These are phyloP conservation scores for Penicillium sp. DNA, from an alignment of 2,329 filamentous ascomycete species.

Conservation along the genomic window DNA sequence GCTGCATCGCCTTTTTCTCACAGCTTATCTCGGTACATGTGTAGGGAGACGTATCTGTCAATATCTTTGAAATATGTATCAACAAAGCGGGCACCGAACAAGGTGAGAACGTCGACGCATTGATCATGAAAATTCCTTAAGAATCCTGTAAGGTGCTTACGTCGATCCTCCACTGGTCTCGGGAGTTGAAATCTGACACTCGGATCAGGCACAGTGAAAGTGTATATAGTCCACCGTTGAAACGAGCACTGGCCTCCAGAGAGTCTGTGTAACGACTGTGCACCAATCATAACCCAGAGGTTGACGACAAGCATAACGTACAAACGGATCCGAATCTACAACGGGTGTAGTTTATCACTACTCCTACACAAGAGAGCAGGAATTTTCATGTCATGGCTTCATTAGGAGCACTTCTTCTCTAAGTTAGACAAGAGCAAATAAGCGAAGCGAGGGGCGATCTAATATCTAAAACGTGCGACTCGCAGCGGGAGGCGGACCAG, in stretches of 20 bases:
- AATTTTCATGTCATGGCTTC: conserved; percentile 19
- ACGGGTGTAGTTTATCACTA: neutral
- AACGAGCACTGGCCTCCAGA: conserved; percentile 12
- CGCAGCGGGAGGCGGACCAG: neutral
- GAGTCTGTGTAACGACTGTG: neutral
- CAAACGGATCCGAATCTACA: neutral
- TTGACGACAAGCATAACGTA: conserved; percentile 6
- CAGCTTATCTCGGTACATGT: no score
- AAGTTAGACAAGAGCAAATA: conserved; percentile 12
- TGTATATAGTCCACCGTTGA: neutral
- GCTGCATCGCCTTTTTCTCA: no score
- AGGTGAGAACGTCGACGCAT: no score
- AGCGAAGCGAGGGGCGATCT: conserved; percentile 6
- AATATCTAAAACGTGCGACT: neutral
- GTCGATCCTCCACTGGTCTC: conserved; percentile 7
- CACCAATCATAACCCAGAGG: conserved; percentile 10
- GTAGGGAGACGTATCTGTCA: no score
- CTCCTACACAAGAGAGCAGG: conserved; percentile 13
- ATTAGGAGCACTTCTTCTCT: conserved; percentile 20
- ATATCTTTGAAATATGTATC: no score
- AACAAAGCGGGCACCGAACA: no score
- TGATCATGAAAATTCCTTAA: no score
- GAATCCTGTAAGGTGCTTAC: no score
- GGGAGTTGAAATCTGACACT: conserved; percentile 1
- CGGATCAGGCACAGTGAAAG: neutral